Conservation (phyloP, 257 asterid species). For the Fraxinus quadrangulata region DNA sequence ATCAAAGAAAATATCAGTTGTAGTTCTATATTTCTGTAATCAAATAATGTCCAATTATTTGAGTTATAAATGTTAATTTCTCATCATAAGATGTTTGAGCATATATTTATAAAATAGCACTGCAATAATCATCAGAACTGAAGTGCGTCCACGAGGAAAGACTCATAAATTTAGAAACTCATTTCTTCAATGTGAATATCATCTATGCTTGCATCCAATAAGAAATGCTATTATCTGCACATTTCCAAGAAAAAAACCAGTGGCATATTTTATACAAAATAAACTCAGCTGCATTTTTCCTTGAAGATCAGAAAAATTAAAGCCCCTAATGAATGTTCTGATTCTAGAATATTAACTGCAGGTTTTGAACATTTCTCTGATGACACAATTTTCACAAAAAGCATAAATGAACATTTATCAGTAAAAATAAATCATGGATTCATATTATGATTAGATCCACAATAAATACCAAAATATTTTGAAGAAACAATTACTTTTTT, state of each 20-base stretch:
- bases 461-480: neutral
- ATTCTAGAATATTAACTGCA: neutral
- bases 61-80: constrained; percentile 10
- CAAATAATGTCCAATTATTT: neutral
- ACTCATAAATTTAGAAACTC: constrained; percentile 14
- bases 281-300: constrained; percentile 9
- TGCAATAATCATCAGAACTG: neutral
- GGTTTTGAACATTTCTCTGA: constrained; percentile 2
- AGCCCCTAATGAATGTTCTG: neutral
- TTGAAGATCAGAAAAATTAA: constrained; percentile 15
- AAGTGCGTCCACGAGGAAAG: constrained; percentile 14
- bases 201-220: neutral
- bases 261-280: neutral
- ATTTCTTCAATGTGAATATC: neutral
- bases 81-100: constrained; percentile 12
- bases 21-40: neutral
- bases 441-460: neutral
- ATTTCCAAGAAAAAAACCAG: neutral
- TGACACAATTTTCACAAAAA: neutral
- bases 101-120: neutral
- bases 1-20: constrained; percentile 19
- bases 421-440: neutral
- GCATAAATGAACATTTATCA: neutral
- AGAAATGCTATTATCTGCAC: neutral
- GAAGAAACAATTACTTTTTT: neutral